These are phyloP conservation scores for Aspergillus awamori DNA, from an alignment of 2,329 filamentous ascomycete species.

Conservation along the genomic window DNA sequence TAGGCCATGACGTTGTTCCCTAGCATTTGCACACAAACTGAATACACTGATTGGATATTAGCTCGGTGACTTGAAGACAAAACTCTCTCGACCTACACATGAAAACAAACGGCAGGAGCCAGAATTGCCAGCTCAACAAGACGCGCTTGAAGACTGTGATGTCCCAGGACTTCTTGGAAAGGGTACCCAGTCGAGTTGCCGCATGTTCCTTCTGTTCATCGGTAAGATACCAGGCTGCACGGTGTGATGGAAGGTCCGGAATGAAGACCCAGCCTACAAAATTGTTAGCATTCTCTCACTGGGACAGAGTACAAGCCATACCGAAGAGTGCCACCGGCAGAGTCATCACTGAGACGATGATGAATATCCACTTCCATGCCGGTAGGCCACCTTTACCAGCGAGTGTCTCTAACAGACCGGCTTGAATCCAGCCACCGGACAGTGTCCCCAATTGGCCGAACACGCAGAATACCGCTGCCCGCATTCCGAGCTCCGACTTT, in stretches of 20 bases:
- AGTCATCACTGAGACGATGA: slow-evolving; percentile 48
- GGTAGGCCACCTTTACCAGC: slow-evolving; percentile 41
- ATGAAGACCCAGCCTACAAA: slow-evolving; percentile 49
- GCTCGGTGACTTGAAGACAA: too few relatives aligned
- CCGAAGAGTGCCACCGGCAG: slow-evolving; percentile 48
- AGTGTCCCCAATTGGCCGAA: slow-evolving; percentile 50
- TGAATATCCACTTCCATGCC: slow-evolving; percentile 50
- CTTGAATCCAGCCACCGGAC: slow-evolving; percentile 52
- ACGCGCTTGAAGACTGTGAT: slow-evolving; percentile 37
- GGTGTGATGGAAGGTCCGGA: slow-evolving; percentile 47
- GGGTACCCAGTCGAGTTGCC: slow-evolving; percentile 39
- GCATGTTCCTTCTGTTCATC: slow-evolving; percentile 40
- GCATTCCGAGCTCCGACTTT: slow-evolving; percentile 47
- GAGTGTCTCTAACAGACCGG: slow-evolving; percentile 42
- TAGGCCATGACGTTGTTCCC: slow-evolving; percentile 51
- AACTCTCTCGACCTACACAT: slow-evolving; percentile 39
- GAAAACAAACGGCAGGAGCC: slow-evolving; percentile 49
- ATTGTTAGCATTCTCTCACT: not conserved
- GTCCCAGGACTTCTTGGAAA: slow-evolving; percentile 32
- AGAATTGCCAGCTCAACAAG: slow-evolving; percentile 51
- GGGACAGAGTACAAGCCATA: slow-evolving; percentile 10
- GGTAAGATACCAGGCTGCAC: slow-evolving; percentile 46
- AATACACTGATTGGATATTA: slow-evolving; percentile 37
- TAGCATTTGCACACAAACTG: slow-evolving; percentile 48
- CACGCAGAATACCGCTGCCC: slow-evolving; percentile 36